Conservation (phyloP, 139 green algal genomes). For the Picochlorum sp. region DNA sequence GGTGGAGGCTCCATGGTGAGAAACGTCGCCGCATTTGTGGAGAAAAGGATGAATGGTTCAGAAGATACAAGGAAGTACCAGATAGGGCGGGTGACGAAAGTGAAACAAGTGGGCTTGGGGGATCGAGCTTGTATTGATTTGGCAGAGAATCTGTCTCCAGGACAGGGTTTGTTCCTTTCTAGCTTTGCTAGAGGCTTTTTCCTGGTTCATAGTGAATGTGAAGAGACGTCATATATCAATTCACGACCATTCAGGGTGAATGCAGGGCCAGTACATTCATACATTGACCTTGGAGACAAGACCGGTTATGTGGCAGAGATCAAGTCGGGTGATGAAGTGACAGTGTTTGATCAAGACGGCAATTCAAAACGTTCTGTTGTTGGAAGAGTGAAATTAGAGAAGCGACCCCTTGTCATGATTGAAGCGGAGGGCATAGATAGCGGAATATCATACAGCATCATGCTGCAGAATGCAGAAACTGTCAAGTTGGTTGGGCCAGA, state of each 20-base stretch:
- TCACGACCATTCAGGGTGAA: constrained; percentile 88
- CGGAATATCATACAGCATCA: constrained; percentile 32
- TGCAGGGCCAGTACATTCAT: constrained; percentile 78
- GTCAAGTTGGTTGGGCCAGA: constrained; percentile 65
- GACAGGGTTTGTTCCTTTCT: constrained; percentile 85
- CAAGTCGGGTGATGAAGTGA: constrained; percentile 40
- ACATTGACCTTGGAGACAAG: constrained; percentile 38
- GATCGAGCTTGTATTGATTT: constrained; percentile 73
- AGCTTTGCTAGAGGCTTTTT: constrained; percentile 75
- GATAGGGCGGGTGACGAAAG: constrained; percentile 34
- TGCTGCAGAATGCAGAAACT: constrained; percentile 92
- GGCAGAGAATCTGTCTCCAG: constrained; percentile 49
- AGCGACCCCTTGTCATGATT: constrained; percentile 65
- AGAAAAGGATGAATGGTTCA: constrained; percentile 4
- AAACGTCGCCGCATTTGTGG: constrained; percentile 51
- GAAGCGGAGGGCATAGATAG: constrained; percentile 45
- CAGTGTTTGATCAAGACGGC: constrained; percentile 57
- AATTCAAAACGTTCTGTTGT: constrained; percentile 46
- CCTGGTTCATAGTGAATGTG: constrained; percentile 78
- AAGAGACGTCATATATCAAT: constrained; percentile 69
- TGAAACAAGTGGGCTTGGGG: constrained; percentile 61
- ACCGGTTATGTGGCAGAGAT: constrained; percentile 81
- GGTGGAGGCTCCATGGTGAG: background rate
- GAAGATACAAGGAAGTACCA: constrained; percentile 16
- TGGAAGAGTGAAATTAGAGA: constrained; percentile 69